phyloP scores from a whole-genome alignment of 2,329 filamentous ascomycete genomes.

The Dactylellina haptotyla region DNA sequence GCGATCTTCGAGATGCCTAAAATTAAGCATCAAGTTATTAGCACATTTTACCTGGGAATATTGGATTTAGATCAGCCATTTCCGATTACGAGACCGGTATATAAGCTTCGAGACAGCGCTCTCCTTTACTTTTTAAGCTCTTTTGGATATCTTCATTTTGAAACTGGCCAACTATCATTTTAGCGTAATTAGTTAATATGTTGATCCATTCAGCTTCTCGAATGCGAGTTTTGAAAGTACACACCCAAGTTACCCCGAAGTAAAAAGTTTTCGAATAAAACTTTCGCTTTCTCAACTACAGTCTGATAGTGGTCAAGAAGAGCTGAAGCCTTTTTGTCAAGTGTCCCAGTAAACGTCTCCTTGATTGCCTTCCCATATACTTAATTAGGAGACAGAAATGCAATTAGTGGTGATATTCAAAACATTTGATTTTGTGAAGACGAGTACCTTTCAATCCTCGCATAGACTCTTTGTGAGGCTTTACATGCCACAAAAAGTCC shows the following conservation, averaged over 20 bases:
- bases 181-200: background rate
- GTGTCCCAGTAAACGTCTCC: constrained; percentile 15
- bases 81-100: too few relatives aligned
- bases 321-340: constrained; percentile 17
- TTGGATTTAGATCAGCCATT: too few relatives aligned
- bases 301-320: constrained; percentile 12
- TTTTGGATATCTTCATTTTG: constrained; percentile 13
- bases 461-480: constrained; percentile 4
- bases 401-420: too few relatives aligned
- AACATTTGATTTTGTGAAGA: background rate
- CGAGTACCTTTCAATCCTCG: constrained; percentile 5
- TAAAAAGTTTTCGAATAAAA: constrained; percentile 12
- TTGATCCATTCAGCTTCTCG: too few relatives aligned
- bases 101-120: too few relatives aligned
- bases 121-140: constrained; percentile 14
- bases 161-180: background rate
- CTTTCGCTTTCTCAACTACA: constrained; percentile 7
- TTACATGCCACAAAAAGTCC: constrained; percentile 38
- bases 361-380: constrained; percentile 19
- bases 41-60: background rate
- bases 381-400: background rate
- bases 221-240: background rate
- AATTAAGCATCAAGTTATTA: background rate
- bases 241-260: constrained; percentile 10
- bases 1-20: background rate